These are phyloP conservation scores for Asclepias syriaca DNA, from an alignment of 257 asterid species.

Conservation along the genomic window DNA sequence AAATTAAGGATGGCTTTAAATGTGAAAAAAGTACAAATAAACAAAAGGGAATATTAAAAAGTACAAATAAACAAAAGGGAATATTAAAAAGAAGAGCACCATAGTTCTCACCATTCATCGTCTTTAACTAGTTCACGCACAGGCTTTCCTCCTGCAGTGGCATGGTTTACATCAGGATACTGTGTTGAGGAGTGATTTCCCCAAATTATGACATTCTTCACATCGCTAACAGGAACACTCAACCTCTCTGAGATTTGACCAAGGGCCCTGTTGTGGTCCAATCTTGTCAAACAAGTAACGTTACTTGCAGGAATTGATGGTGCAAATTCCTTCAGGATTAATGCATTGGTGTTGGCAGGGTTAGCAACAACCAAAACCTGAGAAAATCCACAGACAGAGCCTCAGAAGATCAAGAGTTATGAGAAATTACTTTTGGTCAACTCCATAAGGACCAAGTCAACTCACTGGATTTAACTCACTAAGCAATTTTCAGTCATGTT, in stretches of 20 bases:
- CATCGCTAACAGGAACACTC: constrained; percentile 77
- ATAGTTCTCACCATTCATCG: constrained; percentile 56
- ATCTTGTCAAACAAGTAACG: constrained; percentile 79
- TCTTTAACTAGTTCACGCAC: constrained; percentile 71
- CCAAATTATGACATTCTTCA: constrained; percentile 87
- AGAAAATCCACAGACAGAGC: neutral
- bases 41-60: no score
- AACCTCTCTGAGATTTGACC: constrained; percentile 89
- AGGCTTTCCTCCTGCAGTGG: constrained; percentile 73
- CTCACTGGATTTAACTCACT: neutral
- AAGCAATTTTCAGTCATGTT: neutral
- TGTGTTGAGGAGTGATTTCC: constrained; percentile 94
- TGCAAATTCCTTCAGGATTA: constrained; percentile 84
- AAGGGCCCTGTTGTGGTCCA: constrained; percentile 98
- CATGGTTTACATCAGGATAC: constrained; percentile 93
- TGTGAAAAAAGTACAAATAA: neutral
- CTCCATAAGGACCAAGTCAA: neutral
- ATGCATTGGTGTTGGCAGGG: constrained; percentile 94
- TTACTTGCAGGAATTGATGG: constrained; percentile 87
- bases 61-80: neutral
- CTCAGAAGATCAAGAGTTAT: neutral
- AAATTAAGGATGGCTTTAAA: neutral
- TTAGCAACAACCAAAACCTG: constrained; percentile 98
- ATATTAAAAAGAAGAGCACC: neutral
- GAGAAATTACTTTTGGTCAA: neutral